Percentiles rank a stretch among this genome's conserved stretches.
Evolutionary conservation across 2,329 filamentous ascomycete species (phyloP).

Genomic region (Apiospora rasikravindrae): DNA sequence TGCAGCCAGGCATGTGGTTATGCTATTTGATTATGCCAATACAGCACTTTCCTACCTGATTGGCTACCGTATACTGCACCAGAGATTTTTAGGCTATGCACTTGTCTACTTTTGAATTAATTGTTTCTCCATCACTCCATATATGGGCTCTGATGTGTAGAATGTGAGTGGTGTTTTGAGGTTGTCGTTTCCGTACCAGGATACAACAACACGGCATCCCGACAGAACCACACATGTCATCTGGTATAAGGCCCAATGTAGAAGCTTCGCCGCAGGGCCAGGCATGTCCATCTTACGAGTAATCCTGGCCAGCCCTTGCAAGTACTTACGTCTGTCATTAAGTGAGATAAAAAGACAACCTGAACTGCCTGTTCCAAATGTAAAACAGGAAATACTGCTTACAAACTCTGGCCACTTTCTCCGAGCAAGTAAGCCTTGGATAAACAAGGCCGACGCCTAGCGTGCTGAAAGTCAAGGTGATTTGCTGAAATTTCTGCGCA

Average conservation of each 20-base stretch:
- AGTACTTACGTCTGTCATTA: not conserved
- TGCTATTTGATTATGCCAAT: not conserved
- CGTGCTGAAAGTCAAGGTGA: not conserved
- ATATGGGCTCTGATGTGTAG: not conserved
- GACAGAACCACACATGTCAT: not conserved
- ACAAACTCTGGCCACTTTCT: not conserved
- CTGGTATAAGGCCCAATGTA: not conserved
- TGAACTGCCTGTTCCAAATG: not conserved
- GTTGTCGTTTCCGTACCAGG: not conserved
- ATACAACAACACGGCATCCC: not conserved
- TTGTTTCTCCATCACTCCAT: not conserved
- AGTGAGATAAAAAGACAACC: not conserved
- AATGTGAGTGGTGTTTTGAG: not conserved
- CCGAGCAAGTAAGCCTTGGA: not conserved
- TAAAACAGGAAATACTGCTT: not conserved
- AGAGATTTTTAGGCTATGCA: not conserved
- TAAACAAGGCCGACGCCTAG: not conserved
- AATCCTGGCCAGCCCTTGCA: not conserved
- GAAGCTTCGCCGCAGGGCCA: not conserved
- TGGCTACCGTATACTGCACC: not conserved
- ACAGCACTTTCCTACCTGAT: not conserved
- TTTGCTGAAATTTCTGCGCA: not conserved
- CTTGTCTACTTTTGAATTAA: not conserved
- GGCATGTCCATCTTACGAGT: not conserved
- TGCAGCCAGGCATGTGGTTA: not conserved